A percentile compares a stretch with the other conserved stretches of the same genome.
Evolutionary conservation across 1,284 basidiomycete genomes (phyloP).

Genomic region (Neolentinus lepideus): DNA sequence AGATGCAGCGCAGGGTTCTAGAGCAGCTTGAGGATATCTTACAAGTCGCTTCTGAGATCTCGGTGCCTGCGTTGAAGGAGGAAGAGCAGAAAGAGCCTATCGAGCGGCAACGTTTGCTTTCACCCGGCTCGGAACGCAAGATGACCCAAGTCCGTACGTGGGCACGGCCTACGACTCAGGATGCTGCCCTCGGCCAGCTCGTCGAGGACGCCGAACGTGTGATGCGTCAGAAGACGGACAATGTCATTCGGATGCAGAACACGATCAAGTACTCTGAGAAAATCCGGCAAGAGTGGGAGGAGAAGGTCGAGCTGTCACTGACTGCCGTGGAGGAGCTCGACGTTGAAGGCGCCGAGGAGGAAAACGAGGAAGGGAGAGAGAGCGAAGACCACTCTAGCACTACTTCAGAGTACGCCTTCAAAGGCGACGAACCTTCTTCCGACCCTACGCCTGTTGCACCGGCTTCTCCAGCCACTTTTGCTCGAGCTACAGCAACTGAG

Average conservation of each 20-base stretch:
- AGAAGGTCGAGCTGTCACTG: slow-evolving; percentile 69
- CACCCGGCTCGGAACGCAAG: slow-evolving; percentile 79
- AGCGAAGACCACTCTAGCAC: slow-evolving; percentile 45
- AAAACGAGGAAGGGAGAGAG: slow-evolving; percentile 25
- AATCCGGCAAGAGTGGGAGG: slow-evolving; percentile 96
- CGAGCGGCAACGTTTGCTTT: slow-evolving; percentile 86
- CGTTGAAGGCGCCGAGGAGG: slow-evolving; percentile 32
- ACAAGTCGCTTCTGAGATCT: slow-evolving; percentile 74
- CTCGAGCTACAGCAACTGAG: slow-evolving; percentile 11
- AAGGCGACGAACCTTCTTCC: slow-evolving; percentile 34
- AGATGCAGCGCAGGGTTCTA: slow-evolving; percentile 73
- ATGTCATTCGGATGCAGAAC: slow-evolving; percentile 94
- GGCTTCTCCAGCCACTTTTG: slow-evolving; percentile 45
- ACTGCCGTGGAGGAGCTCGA: slow-evolving; percentile 48
- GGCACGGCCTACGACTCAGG: slow-evolving; percentile 80
- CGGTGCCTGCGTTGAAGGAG: slow-evolving; percentile 86
- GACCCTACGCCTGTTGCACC: slow-evolving; percentile 67
- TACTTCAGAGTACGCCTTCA: slow-evolving; percentile 58
- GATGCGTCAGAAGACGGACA: slow-evolving; percentile 91
- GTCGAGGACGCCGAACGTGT: slow-evolving; percentile 83
- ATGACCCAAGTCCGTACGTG: slow-evolving; percentile 78
- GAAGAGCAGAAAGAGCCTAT: slow-evolving; percentile 89
- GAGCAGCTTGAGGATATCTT: slow-evolving; percentile 85
- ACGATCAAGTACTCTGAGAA: slow-evolving; percentile 98
- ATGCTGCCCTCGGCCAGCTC: slow-evolving; percentile 77